These are phyloP conservation scores for Aspergillus piperis DNA, from an alignment of 2,329 filamentous ascomycete species.

Conservation along the genomic window DNA sequence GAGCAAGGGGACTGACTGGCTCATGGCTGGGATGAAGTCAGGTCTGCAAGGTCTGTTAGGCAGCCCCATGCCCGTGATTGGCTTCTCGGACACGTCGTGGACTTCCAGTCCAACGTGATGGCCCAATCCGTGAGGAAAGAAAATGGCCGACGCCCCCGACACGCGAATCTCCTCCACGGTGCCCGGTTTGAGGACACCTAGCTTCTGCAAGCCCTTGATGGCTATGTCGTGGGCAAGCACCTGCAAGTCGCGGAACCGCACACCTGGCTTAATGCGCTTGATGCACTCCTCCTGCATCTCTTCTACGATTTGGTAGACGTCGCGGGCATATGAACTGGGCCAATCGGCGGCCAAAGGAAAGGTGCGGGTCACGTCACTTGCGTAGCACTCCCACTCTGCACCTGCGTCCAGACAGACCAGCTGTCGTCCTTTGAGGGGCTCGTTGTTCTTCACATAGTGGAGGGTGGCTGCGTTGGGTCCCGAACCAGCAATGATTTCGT, in stretches of 20 bases:
- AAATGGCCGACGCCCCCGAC: conserved; percentile 41
- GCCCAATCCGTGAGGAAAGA: conserved; percentile 56
- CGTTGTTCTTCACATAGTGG: conserved; percentile 82
- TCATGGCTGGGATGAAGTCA: conserved; percentile 30
- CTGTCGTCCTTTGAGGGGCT: conserved; percentile 68
- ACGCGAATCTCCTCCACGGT: conserved; percentile 53
- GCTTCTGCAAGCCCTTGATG: conserved; percentile 72
- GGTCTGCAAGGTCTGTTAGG: conserved; percentile 16
- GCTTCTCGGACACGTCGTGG: conserved; percentile 44
- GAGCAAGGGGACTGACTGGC: conserved; percentile 38
- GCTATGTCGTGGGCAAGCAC: conserved; percentile 76
- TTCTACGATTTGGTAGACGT: conserved; percentile 80
- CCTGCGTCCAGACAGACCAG: conserved; percentile 85
- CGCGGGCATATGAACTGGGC: conserved; percentile 64
- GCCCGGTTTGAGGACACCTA: conserved; percentile 71
- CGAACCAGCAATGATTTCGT: conserved; percentile 80
- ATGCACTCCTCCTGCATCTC: conserved; percentile 84
- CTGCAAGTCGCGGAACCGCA: conserved; percentile 81
- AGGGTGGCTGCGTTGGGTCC: conserved; percentile 80
- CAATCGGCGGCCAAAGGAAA: conserved; percentile 74
- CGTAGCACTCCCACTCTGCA: conserved; percentile 72
- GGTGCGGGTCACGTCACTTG: conserved; percentile 75
- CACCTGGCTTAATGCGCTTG: conserved; percentile 69
- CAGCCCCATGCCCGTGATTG: conserved; percentile 34
- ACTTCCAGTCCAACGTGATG: conserved; percentile 55